Evolutionary conservation across 148 eudicot genomes (phyloP).

Genomic region (Arbutus unedo): DNA sequence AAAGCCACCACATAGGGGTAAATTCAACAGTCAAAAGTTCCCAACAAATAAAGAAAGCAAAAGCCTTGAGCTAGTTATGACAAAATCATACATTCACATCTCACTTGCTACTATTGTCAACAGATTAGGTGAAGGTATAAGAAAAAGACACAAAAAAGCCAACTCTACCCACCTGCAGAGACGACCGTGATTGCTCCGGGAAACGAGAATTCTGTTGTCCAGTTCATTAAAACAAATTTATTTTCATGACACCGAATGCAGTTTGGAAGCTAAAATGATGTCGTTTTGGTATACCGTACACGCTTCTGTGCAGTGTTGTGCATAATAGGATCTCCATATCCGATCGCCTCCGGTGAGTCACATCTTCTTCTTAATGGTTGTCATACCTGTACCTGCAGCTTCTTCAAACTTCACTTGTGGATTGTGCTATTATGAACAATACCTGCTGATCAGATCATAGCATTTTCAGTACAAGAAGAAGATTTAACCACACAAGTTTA

Average conservation of each 20-base stretch:
- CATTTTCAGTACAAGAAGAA: neutral
- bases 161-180: neutral
- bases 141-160: neutral
- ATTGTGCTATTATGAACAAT: neutral
- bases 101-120: neutral
- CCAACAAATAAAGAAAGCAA: constrained; percentile 10
- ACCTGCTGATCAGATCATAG: neutral
- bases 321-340: too few species aligned
- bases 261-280: too few species aligned
- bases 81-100: neutral
- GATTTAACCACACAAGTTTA: neutral
- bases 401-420: neutral
- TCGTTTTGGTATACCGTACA: too few species aligned
- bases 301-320: too few species aligned
- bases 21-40: constrained; percentile 8
- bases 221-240: too few species aligned
- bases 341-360: neutral
- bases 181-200: neutral
- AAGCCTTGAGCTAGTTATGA: neutral
- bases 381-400: neutral
- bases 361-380: neutral
- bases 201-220: too few species aligned
- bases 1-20: neutral
- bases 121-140: neutral
- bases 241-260: too few species aligned